Percentiles rank a stretch among this genome's conserved stretches.
Conservation (phyloP, 2,329 filamentous ascomycete species). For the Piedraia hortae region DNA sequence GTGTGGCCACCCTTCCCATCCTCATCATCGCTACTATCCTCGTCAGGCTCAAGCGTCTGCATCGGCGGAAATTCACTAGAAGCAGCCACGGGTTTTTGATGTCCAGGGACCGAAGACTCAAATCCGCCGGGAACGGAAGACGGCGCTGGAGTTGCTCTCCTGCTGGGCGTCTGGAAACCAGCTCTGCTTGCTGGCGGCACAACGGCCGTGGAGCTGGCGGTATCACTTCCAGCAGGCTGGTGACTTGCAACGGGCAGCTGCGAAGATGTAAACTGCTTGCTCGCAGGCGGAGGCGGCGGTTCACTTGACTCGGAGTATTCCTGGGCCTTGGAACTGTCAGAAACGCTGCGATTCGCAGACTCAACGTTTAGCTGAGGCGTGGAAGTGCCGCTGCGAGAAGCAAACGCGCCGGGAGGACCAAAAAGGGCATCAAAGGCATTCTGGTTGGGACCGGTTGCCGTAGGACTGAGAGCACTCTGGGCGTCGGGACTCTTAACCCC, state of each 20-base stretch:
- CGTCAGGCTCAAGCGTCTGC: conserved; percentile 53
- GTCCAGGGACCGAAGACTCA: conserved; percentile 2
- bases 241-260: conserved; percentile 42
- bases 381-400: conserved; percentile 10
- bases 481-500: conserved; percentile 5
- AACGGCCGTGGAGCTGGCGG: conserved; percentile 30
- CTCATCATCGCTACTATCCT: conserved; percentile 50
- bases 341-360: conserved; percentile 34
- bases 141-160: too few relatives aligned
- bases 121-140: conserved; percentile 11
- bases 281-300: conserved; percentile 42
- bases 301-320: conserved; percentile 27
- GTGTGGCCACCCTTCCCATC: too few relatives aligned
- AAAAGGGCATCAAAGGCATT: conserved; percentile 14
- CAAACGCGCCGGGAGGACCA: conserved; percentile 18
- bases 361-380: too few relatives aligned
- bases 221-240: conserved; percentile 13
- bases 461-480: conserved; percentile 6
- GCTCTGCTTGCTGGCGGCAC: conserved; percentile 11
- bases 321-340: conserved; percentile 19
- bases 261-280: conserved; percentile 49
- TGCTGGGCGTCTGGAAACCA: conserved; percentile 6
- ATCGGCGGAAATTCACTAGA: conserved; percentile 66
- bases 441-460: conserved; percentile 8
- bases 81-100: conserved; percentile 18